Evolutionary conservation across 352 stramenopile genomes (phyloP).

Genomic region (Pythium volutum): DNA sequence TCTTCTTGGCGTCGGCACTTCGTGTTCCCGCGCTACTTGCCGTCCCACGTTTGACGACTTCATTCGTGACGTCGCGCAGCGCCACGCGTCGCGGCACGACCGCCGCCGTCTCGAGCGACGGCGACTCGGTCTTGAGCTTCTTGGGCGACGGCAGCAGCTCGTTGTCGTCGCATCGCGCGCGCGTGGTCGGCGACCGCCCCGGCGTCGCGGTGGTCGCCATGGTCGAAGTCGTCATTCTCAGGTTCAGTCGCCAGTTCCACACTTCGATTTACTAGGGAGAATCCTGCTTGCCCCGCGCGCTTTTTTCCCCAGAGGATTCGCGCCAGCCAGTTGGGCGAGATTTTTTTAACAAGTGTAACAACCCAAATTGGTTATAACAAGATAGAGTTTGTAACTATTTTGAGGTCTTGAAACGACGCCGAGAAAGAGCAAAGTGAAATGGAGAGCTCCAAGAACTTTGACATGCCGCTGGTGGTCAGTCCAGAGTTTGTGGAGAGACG

Average conservation of each 20-base stretch:
- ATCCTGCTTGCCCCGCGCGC: constrained; percentile 4
- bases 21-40: too few species aligned
- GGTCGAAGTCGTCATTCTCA: background rate
- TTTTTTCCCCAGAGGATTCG: constrained; percentile 9
- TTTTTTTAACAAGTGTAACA: constrained; percentile 6
- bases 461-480: constrained; percentile 30
- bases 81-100: constrained; percentile 25
- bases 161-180: constrained; percentile 20
- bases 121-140: constrained; percentile 32
- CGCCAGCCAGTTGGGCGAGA: constrained; percentile 6
- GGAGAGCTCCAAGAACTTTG: constrained; percentile 23
- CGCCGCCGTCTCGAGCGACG: constrained; percentile 20
- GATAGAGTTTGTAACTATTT: background rate
- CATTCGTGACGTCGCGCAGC: constrained; percentile 28
- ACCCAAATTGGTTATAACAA: background rate
- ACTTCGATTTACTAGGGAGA: background rate
- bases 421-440: background rate
- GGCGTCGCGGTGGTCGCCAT: background rate
- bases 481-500: constrained; percentile 41
- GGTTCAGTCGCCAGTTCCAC: background rate
- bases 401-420: constrained; percentile 6
- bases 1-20: background rate
- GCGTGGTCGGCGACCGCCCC: background rate
- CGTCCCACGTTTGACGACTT: background rate
- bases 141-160: constrained; percentile 29